A percentile compares a stretch with the other conserved stretches of the same genome.
These are phyloP conservation scores for Eucalyptus cloeziana DNA, from an alignment of 345 rosid genomes.

Conservation along the genomic window DNA sequence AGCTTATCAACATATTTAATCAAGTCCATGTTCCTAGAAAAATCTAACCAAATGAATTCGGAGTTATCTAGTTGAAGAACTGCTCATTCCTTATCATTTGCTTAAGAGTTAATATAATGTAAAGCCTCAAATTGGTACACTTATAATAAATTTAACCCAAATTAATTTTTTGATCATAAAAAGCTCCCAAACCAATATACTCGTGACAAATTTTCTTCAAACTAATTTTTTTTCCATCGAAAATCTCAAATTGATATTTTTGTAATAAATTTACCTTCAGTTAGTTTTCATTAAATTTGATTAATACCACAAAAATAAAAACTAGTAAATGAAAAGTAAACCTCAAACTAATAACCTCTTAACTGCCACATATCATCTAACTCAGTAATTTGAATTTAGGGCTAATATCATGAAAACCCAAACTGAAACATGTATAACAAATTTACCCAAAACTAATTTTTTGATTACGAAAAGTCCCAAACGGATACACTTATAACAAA, in stretches of 20 bases:
- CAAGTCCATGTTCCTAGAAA: not conserved
- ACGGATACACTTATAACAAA: fast-evolving
- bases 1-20: not conserved
- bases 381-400: fast-evolving
- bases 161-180: fast-evolving
- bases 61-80: fast-evolving
- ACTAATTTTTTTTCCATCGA: no score
- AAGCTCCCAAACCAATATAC: fast-evolving
- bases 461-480: fast-evolving
- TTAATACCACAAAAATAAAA: no score
- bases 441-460: fast-evolving
- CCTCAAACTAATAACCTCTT: no score
- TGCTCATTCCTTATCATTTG: not conserved
- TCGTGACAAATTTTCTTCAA: fast-evolving
- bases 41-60: not conserved
- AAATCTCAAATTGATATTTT: no score
- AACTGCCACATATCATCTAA: fast-evolving
- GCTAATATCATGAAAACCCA: fast-evolving
- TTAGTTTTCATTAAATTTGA: no score
- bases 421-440: fast-evolving
- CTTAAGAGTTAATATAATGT: no score
- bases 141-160: fast-evolving
- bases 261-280: fast-evolving
- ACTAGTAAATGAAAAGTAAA: no score
- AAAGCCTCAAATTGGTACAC: no score